Conservation (phyloP, 106 monocot genomes). For the Gastrodia elata region DNA sequence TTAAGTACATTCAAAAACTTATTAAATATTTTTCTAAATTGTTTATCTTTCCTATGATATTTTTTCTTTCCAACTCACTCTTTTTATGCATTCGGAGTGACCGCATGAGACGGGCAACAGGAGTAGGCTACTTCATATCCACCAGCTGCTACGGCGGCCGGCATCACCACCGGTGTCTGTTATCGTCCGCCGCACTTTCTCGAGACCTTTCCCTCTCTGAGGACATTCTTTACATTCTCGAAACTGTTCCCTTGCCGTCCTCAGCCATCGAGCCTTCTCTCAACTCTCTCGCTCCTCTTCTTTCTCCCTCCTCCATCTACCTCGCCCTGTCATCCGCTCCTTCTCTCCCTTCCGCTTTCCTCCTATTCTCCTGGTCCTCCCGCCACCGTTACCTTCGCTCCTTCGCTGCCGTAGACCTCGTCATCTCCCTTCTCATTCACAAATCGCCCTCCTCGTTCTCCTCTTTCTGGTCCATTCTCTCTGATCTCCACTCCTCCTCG, state of each 20-base stretch:
- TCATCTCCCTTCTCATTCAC: constrained; percentile 32
- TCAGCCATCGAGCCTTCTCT: constrained; percentile 30
- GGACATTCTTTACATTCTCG: constrained; percentile 51
- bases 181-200: constrained; percentile 12
- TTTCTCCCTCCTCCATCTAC: constrained; percentile 42
- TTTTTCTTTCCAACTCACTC: no score
- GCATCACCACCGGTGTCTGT: neutral
- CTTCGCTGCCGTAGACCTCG: constrained; percentile 25
- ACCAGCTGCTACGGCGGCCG: neutral
- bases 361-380: constrained; percentile 58
- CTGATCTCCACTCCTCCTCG: constrained; percentile 7
- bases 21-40: no score
- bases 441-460: constrained; percentile 12
- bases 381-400: constrained; percentile 28
- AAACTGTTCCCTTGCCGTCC: constrained; percentile 20
- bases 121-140: neutral
- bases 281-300: constrained; percentile 31
- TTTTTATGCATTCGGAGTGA: no score
- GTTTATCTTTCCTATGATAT: no score
- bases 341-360: constrained; percentile 23
- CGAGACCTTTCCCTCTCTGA: constrained; percentile 24
- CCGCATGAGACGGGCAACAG: constrained; percentile 32
- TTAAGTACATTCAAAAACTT: no score
- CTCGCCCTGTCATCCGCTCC: constrained; percentile 10
- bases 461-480: constrained; percentile 17